These are phyloP conservation scores for Massariosphaeria phaeospora DNA, from an alignment of 495 filamentous ascomycete genomes.

Conservation along the genomic window DNA sequence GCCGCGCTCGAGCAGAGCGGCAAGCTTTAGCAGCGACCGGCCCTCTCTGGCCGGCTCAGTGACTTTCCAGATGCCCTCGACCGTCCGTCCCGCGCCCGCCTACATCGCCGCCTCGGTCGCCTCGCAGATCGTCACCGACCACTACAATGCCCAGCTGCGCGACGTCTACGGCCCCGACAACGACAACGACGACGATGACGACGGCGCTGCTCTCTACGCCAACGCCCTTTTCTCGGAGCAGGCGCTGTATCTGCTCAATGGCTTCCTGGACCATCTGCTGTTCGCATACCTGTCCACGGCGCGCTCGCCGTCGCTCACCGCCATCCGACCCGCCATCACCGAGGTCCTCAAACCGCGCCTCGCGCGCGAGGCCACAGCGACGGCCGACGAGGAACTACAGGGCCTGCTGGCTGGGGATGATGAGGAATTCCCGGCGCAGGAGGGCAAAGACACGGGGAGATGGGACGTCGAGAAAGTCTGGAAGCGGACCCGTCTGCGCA, in stretches of 20 bases:
- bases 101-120: conserved; percentile 89
- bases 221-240: conserved; percentile 68
- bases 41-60: conserved; percentile 39
- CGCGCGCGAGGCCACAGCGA: conserved; percentile 77
- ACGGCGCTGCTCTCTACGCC: conserved; percentile 57
- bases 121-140: conserved; percentile 83
- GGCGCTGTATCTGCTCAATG: conserved; percentile 77
- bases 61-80: conserved; percentile 57
- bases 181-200: conserved; percentile 56
- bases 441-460: conserved; percentile 50
- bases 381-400: conserved; percentile 83
- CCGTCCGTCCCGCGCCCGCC: conserved; percentile 71
- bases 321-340: conserved; percentile 74
- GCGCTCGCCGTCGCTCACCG: conserved; percentile 72
- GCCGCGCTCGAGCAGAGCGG: conserved; percentile 31
- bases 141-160: conserved; percentile 65
- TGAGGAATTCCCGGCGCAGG: conserved; percentile 58
- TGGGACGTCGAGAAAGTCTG: conserved; percentile 87
- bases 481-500: conserved; percentile 84
- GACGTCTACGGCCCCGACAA: conserved; percentile 58
- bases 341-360: conserved; percentile 86
- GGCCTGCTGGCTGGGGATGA: conserved; percentile 80
- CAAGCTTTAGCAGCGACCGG: conserved; percentile 39
- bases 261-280: conserved; percentile 88
- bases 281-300: conserved; percentile 78